These are phyloP conservation scores for Vigna angularis DNA, from an alignment of 306 rosid genomes.

Conservation along the genomic window DNA sequence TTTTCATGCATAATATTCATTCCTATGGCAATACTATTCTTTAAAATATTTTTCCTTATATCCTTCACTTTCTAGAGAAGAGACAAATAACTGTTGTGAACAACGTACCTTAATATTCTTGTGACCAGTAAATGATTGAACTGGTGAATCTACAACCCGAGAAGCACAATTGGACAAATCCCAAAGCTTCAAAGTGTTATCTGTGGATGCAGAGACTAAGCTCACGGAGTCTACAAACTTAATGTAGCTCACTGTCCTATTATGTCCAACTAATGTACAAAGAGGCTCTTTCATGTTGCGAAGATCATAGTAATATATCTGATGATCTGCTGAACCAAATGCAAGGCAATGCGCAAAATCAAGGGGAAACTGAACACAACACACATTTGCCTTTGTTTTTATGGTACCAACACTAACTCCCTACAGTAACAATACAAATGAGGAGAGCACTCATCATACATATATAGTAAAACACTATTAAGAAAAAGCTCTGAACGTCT, in stretches of 20 bases:
- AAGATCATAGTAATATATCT: slow-evolving; percentile 80
- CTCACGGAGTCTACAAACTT: slow-evolving; percentile 65
- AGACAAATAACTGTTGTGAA: slow-evolving; percentile 17
- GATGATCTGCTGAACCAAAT: slow-evolving; percentile 90
- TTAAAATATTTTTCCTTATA: not conserved
- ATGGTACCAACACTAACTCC: slow-evolving; percentile 81
- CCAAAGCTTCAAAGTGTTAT: slow-evolving; percentile 89
- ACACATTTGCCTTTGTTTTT: slow-evolving; percentile 86
- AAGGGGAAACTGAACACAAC: slow-evolving; percentile 83
- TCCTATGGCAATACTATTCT: not conserved
- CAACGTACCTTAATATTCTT: slow-evolving; percentile 74
- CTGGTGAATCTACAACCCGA: slow-evolving; percentile 72
- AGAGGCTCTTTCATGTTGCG: slow-evolving; percentile 72
- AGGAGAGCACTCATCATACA: slow-evolving; percentile 66
- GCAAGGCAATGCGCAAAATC: slow-evolving; percentile 79
- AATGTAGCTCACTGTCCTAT: slow-evolving; percentile 82
- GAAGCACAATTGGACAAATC: slow-evolving; percentile 76
- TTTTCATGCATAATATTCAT: not conserved
- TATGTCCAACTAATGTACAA: slow-evolving; percentile 74
- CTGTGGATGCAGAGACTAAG: slow-evolving; percentile 84
- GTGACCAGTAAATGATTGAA: slow-evolving; percentile 77
- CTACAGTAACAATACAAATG: slow-evolving; percentile 72
- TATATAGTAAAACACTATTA: slow-evolving; percentile 53
- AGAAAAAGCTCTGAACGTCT: not conserved
- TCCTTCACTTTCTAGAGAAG: not conserved